Evolutionary conservation across 805 yeast species (phyloP).

Genomic region (Candida anglica): DNA sequence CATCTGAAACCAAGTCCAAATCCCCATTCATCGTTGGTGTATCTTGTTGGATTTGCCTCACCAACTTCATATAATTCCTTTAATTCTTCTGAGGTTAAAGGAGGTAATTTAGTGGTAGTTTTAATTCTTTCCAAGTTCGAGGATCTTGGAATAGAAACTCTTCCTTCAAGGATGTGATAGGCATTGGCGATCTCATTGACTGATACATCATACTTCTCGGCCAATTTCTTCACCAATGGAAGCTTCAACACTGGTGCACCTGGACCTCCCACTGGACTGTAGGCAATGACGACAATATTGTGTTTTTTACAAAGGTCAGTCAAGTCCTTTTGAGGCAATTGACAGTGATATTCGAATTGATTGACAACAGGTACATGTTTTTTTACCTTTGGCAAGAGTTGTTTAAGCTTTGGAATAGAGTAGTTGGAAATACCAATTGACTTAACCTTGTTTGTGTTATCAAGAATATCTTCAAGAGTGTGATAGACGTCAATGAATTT

Average conservation of each 20-base stretch:
- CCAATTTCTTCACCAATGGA: slow-evolving; percentile 48
- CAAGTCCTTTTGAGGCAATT: slow-evolving; percentile 37
- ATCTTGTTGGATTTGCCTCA: slow-evolving; percentile 25
- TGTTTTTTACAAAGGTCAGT: slow-evolving; percentile 33
- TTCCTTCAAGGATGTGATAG: slow-evolving; percentile 58
- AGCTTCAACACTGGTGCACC: slow-evolving; percentile 62
- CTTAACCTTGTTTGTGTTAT: slow-evolving; percentile 25
- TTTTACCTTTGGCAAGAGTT: slow-evolving; percentile 19
- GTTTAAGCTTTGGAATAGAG: slow-evolving; percentile 21
- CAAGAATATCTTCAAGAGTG: slow-evolving; percentile 23
- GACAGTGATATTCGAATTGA: slow-evolving; percentile 35
- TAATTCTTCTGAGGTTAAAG: slow-evolving; percentile 34
- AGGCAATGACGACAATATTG: slow-evolving; percentile 46
- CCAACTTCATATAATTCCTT: slow-evolving; percentile 26
- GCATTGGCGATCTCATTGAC: slow-evolving; percentile 58
- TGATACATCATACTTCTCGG: slow-evolving; percentile 49
- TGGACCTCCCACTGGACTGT: slow-evolving; percentile 59
- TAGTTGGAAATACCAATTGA: slow-evolving; percentile 36
- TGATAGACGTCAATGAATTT: slow-evolving; percentile 28
- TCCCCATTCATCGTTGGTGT: slow-evolving; percentile 32
- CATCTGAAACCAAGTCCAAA: slow-evolving; percentile 31
- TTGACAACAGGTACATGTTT: slow-evolving; percentile 26
- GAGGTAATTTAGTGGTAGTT: slow-evolving; percentile 29
- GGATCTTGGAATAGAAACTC: slow-evolving; percentile 67
- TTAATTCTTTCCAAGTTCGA: slow-evolving; percentile 61